Conservation (phyloP, 1,139 yeast genomes). For the Sugiyamaella neomexicana region DNA sequence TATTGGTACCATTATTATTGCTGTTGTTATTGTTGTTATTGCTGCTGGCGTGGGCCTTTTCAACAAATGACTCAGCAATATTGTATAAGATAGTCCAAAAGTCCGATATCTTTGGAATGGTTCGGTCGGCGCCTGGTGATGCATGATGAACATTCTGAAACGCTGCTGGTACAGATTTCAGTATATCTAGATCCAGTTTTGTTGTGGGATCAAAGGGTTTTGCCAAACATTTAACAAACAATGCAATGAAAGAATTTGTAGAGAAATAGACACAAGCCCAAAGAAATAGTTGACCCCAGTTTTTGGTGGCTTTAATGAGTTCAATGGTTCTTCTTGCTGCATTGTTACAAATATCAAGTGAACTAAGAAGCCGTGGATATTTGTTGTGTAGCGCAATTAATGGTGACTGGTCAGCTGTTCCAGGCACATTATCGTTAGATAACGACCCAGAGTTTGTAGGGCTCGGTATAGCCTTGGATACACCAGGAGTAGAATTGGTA, state of each 20-base stretch:
- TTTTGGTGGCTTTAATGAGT: slow-evolving; percentile 20
- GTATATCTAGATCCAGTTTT: slow-evolving; percentile 28
- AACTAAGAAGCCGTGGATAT: slow-evolving; percentile 28
- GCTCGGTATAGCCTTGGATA: neutral
- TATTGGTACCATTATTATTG: neutral
- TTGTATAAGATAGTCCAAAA: slow-evolving; percentile 26
- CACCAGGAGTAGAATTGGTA: slow-evolving; percentile 3
- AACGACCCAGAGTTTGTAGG: neutral
- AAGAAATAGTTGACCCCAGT: slow-evolving; percentile 24
- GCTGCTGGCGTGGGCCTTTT: slow-evolving; percentile 13
- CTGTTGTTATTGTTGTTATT: neutral
- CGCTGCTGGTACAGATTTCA: slow-evolving; percentile 23
- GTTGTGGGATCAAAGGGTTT: slow-evolving; percentile 32
- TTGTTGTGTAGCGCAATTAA: slow-evolving; percentile 15
- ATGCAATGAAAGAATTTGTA: slow-evolving; percentile 32
- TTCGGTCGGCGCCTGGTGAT: slow-evolving; percentile 2
- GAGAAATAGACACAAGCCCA: slow-evolving; percentile 28
- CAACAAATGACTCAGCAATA: slow-evolving; percentile 24
- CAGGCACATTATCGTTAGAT: neutral
- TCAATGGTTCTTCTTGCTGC: slow-evolving; percentile 31
- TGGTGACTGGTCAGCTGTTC: slow-evolving; percentile 12
- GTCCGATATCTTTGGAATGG: slow-evolving; percentile 8
- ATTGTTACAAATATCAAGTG: slow-evolving; percentile 30
- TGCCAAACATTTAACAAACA: slow-evolving; percentile 33
- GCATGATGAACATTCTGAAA: slow-evolving; percentile 2